Base-by-base conservation (phyloP, 768 basidiomycete species). In the Leccinum olivaceopallidum region DNA sequence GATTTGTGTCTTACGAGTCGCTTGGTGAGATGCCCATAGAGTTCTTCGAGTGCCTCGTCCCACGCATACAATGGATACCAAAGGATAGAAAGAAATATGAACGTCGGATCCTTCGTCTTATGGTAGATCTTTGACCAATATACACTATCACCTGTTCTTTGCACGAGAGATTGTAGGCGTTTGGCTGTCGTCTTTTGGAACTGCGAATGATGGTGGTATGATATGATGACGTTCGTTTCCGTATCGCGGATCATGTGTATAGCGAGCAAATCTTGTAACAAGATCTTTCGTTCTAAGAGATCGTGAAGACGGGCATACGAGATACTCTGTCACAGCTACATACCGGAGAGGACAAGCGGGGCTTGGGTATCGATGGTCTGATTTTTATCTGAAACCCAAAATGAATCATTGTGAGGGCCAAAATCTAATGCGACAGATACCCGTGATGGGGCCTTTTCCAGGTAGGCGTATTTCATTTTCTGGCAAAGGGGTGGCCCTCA, bases 1-100 rank as follows among this genome's bases (percentile, higher is more conserved):
- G 9, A 55, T 50, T 5, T 13, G 6, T 6, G 6, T 4, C 69
- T 52, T 66, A 85, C 83, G 71, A 87, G 71, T 58, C 48, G 30
- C 51, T 62, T 75, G 59, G 78, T 81, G 24, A 86, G 78, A 63
- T 86, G 82, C 10, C 65, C 62, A 58, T 84, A 85, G 37, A 86
- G 65, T 14, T 73, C 70, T 63, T 85, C 84, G 26, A 85, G 74
- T 0, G 83, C 72, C 67, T 87, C 83, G 53, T 86, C 85, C 84
- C 85, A 86, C 0, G 84, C 79, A 65, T 86, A 86, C 28, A 85
- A 64, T 1, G 83, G 79, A 58, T 85, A 84, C 85, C 85, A 86
- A 24, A 86, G 68, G 7, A 81, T 70, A 51, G 80, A 75, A 24
- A 76, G 69, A 20, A 75, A 70, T 10, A 76, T 55, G 20, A 76